Evolutionary conservation across 345 rosid species (phyloP).

Genomic region (Hibiscus mutabilis): DNA sequence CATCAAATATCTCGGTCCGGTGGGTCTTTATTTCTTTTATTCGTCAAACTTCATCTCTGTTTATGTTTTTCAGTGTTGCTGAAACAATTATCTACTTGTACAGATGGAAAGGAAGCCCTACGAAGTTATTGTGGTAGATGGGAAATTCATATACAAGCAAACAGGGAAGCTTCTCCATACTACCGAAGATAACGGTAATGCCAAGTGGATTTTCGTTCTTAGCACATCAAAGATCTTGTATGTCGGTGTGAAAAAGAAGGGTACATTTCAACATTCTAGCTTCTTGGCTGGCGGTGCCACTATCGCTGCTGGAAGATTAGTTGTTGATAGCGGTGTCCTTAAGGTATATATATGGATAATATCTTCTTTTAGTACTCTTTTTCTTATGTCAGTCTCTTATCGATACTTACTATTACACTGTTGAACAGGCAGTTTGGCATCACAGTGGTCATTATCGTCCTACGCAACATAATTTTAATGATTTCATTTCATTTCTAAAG

Average conservation of each 20-base stretch:
- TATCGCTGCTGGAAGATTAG: constrained; percentile 51
- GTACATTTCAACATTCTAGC: constrained; percentile 66
- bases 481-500: constrained; percentile 56
- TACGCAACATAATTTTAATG: constrained; percentile 70
- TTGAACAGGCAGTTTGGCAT: constrained; percentile 83
- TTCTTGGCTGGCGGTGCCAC: constrained; percentile 76
- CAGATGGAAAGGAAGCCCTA: constrained; percentile 86
- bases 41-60: constrained; percentile 11
- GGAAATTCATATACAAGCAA: constrained; percentile 59
- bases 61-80: constrained; percentile 7
- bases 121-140: constrained; percentile 67
- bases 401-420: not conserved
- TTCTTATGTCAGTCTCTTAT: constrained; percentile 5
- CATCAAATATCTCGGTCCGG: constrained; percentile 76
- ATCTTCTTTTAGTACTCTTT: not conserved
- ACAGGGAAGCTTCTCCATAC: constrained; percentile 59
- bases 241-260: constrained; percentile 54
- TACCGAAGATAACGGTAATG: constrained; percentile 17
- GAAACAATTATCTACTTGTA: not conserved
- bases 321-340: constrained; percentile 41
- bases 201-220: constrained; percentile 89
- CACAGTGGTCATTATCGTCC: constrained; percentile 98
- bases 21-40: constrained; percentile 8
- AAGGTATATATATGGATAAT: constrained; percentile 29
- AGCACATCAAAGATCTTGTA: constrained; percentile 53